Evolutionary conservation across 257 asterid species (phyloP).

Genomic region (Petunia axillaris): DNA sequence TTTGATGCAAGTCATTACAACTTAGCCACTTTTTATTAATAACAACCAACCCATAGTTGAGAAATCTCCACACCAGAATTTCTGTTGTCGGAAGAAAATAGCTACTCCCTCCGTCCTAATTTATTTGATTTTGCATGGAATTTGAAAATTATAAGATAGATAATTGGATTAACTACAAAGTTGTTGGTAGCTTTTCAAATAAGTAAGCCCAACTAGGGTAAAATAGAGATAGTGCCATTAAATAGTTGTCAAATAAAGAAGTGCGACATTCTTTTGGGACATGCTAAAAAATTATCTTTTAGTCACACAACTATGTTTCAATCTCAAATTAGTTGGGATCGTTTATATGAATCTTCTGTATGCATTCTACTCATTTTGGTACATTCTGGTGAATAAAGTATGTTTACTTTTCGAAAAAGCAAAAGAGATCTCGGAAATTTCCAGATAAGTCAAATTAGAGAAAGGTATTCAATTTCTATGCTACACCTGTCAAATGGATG

Average conservation of each 20-base stretch:
- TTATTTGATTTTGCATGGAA: too few species aligned
- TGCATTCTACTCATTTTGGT: too few species aligned
- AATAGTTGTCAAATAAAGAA: too few species aligned
- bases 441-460: background rate
- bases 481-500: conserved; percentile 7
- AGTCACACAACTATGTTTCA: background rate
- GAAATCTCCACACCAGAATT: background rate
- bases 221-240: too few species aligned
- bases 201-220: too few species aligned
- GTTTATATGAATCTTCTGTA: too few species aligned
- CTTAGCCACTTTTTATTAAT: background rate
- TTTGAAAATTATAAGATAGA: too few species aligned
- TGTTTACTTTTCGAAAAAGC: background rate
- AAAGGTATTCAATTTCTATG: conserved; percentile 12
- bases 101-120: background rate
- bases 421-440: background rate
- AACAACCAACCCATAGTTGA: background rate
- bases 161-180: too few species aligned
- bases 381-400: background rate
- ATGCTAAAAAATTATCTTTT: background rate
- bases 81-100: background rate
- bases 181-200: too few species aligned
- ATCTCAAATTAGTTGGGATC: background rate
- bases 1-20: background rate
- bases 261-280: too few species aligned